Conservation (phyloP, 768 basidiomycete genomes). For the Termitomyces sp. region DNA sequence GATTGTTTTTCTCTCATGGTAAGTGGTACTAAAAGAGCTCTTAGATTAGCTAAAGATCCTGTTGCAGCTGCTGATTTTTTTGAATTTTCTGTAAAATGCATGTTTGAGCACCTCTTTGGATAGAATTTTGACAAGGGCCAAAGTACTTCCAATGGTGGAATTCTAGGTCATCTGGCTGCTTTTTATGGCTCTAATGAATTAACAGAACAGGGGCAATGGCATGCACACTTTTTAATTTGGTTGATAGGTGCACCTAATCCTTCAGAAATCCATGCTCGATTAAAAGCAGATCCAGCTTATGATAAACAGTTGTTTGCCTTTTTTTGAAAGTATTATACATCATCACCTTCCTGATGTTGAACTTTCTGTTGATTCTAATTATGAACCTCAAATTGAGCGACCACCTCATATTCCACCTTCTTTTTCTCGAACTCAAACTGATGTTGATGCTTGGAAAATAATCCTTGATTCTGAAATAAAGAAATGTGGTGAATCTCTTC, state of each 20-base stretch:
- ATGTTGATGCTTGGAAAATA: slow-evolving; percentile 12
- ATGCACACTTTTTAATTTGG: slow-evolving; percentile 34
- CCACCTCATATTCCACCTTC: too few relatives aligned
- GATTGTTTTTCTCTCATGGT: too few relatives aligned
- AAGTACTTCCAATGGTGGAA: not conserved
- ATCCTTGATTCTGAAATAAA: not conserved
- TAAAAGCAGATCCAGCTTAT: not conserved
- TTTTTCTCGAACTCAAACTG: too few relatives aligned
- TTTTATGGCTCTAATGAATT: slow-evolving; percentile 28
- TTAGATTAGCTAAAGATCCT: slow-evolving; percentile 29
- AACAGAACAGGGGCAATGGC: slow-evolving; percentile 26
- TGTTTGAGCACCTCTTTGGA: slow-evolving; percentile 20
- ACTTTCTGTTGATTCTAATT: too few relatives aligned
- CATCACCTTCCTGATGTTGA: too few relatives aligned
- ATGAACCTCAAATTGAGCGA: too few relatives aligned
- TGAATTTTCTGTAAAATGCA: slow-evolving; percentile 18
- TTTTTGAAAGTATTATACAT: slow-evolving; percentile 23
- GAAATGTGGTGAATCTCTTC: not conserved
- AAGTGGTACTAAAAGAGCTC: slow-evolving; percentile 12
- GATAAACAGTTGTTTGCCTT: slow-evolving; percentile 25
- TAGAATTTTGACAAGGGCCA: not conserved
- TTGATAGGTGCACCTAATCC: slow-evolving; percentile 30
- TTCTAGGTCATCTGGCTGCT: not conserved
- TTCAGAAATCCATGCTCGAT: slow-evolving; percentile 15
- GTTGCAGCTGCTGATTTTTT: slow-evolving; percentile 36